Conservation (phyloP, 2,329 filamentous ascomycete species). For the Colletotrichum aenigma region DNA sequence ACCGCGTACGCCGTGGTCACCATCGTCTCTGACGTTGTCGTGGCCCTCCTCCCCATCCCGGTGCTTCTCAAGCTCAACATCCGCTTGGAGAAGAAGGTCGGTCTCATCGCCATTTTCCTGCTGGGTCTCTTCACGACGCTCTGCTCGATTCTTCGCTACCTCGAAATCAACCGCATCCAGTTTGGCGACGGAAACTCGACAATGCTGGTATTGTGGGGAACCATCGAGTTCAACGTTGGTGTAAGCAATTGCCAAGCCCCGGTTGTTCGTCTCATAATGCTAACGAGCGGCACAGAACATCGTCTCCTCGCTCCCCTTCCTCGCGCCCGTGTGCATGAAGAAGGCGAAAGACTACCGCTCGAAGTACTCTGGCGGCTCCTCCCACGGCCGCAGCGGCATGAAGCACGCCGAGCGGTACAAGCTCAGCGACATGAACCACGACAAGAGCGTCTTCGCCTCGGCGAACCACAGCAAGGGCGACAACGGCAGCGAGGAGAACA, state of each 20-base stretch:
- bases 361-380: slow-evolving; percentile 35
- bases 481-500: slow-evolving; percentile 41
- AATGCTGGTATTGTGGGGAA: slow-evolving; percentile 60
- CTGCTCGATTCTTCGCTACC: slow-evolving; percentile 57
- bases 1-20: slow-evolving; percentile 56
- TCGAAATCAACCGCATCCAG: slow-evolving; percentile 54
- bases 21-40: slow-evolving; percentile 53
- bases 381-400: slow-evolving; percentile 25
- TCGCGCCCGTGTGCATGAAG: slow-evolving; percentile 45
- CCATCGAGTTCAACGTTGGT: slow-evolving; percentile 61
- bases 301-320: slow-evolving; percentile 50
- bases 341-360: slow-evolving; percentile 46
- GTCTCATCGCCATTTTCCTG: slow-evolving; percentile 55
- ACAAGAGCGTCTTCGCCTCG: slow-evolving; percentile 31
- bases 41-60: slow-evolving; percentile 55
- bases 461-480: slow-evolving; percentile 22
- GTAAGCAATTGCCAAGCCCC: slow-evolving; percentile 37
- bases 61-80: slow-evolving; percentile 54
- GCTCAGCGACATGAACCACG: slow-evolving; percentile 40
- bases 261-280: neutral
- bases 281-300: slow-evolving; percentile 38
- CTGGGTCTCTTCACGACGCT: slow-evolving; percentile 60
- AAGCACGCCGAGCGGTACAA: slow-evolving; percentile 38
- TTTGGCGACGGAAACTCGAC: slow-evolving; percentile 58
- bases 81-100: slow-evolving; percentile 50